Percentiles rank a stretch among this genome's conserved stretches.
Conservation (phyloP, 805 yeast species). For the Danielia oregonensis region DNA sequence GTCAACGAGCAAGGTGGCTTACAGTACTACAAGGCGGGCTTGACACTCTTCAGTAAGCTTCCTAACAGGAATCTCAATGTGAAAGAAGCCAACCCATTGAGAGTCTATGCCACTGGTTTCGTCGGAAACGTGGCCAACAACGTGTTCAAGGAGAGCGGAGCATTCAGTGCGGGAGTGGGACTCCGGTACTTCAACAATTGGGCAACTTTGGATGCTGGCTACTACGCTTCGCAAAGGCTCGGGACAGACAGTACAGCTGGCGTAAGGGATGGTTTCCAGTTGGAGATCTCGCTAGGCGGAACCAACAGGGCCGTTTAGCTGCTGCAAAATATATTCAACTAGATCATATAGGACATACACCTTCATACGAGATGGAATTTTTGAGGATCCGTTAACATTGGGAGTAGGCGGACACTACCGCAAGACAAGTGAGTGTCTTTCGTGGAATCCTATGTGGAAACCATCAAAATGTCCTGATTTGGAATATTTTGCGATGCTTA, state of each 20-base stretch:
- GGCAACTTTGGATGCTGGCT: slow-evolving; percentile 42
- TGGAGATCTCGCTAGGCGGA: slow-evolving; percentile 38
- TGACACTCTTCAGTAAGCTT: slow-evolving; percentile 54
- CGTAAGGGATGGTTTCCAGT: slow-evolving; percentile 36
- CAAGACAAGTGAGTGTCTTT: too few relatives aligned
- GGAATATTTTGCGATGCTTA: too few relatives aligned
- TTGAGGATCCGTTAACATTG: too few relatives aligned
- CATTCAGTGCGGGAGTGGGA: slow-evolving; percentile 33
- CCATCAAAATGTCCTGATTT: too few relatives aligned
- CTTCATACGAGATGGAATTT: too few relatives aligned
- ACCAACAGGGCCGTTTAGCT: slow-evolving; percentile 3
- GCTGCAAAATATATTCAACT: too few relatives aligned
- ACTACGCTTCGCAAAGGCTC: slow-evolving; percentile 26
- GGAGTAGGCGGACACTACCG: too few relatives aligned
- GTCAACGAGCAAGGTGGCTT: slow-evolving; percentile 77
- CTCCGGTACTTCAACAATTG: slow-evolving; percentile 35
- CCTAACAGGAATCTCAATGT: slow-evolving; percentile 41
- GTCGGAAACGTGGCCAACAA: slow-evolving; percentile 55
- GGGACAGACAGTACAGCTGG: slow-evolving; percentile 20
- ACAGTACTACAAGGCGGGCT: slow-evolving; percentile 52
- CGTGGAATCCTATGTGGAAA: too few relatives aligned
- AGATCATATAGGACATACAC: too few relatives aligned
- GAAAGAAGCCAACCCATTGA: slow-evolving; percentile 30
- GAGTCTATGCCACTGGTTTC: slow-evolving; percentile 58
- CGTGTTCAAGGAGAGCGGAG: slow-evolving; percentile 21